Conservation (phyloP, 805 yeast species). For the Sungouiozyma intestinalis region DNA sequence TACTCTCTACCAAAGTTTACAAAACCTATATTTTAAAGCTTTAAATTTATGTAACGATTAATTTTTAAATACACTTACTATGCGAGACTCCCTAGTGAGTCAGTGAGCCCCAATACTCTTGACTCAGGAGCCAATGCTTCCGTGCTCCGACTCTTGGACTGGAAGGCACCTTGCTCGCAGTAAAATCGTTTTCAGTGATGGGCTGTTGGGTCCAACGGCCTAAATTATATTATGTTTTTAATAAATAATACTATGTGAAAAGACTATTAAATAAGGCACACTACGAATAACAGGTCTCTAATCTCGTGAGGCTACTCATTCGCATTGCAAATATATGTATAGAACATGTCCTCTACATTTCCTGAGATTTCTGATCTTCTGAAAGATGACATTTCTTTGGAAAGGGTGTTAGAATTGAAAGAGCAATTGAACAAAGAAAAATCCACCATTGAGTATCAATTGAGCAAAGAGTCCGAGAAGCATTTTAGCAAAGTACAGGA, state of each 20-base stretch:
- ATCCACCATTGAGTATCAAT: constrained; percentile 61
- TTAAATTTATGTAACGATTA: neutral
- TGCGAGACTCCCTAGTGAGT: too few relatives aligned
- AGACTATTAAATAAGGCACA: too few relatives aligned
- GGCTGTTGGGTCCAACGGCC: too few relatives aligned
- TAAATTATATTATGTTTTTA: too few relatives aligned
- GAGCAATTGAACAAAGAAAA: constrained; percentile 59
- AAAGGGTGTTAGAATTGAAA: constrained; percentile 40
- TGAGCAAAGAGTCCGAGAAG: constrained; percentile 57
- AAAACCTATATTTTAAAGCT: neutral
- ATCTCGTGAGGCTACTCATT: neutral
- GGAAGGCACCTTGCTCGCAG: too few relatives aligned
- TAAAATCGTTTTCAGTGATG: too few relatives aligned
- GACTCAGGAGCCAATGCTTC: too few relatives aligned
- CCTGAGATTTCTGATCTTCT: constrained; percentile 23
- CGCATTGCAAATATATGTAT: neutral
- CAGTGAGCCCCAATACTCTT: too few relatives aligned
- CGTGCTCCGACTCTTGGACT: too few relatives aligned
- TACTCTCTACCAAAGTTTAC: neutral
- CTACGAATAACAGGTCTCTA: too few relatives aligned
- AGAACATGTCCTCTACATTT: neutral
- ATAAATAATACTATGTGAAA: too few relatives aligned
- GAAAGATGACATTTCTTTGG: constrained; percentile 40
- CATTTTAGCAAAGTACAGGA: constrained; percentile 48
- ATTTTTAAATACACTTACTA: neutral